phyloP scores from a whole-genome alignment of 257 asterid species.

The Knoxia roxburghii region DNA sequence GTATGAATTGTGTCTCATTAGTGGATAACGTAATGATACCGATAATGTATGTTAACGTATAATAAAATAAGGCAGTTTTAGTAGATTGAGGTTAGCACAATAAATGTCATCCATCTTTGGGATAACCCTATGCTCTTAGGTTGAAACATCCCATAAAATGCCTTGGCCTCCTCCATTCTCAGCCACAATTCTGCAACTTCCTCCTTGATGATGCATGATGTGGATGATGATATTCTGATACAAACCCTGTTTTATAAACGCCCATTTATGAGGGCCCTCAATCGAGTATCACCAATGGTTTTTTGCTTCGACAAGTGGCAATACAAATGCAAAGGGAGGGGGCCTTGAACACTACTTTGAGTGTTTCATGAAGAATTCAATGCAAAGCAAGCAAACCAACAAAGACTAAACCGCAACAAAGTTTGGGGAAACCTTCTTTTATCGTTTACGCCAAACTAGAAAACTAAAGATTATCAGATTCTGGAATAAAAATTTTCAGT shows the following conservation, averaged over 20 bases:
- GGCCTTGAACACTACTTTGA: background rate
- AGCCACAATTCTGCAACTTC: background rate
- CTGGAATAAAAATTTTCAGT: background rate
- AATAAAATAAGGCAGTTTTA: no score
- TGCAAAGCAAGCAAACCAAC: slow-evolving; percentile 1
- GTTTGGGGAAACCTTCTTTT: background rate
- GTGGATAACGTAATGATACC: no score
- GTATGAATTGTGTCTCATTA: no score
- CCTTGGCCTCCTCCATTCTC: background rate
- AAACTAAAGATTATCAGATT: slow-evolving; percentile 10
- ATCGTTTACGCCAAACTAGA: slow-evolving; percentile 1
- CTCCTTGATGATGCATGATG: background rate
- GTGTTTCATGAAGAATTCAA: background rate
- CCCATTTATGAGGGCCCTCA: no score
- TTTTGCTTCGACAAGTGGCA: background rate
- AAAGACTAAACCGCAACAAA: background rate
- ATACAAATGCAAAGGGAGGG: background rate
- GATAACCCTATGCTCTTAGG: background rate
- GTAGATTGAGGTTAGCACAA: no score
- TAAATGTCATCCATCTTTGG: background rate
- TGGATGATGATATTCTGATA: background rate
- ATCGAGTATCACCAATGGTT: background rate
- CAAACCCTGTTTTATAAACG: background rate
- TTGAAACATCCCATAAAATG: background rate
- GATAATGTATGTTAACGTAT: no score